Percentiles rank a stretch among this genome's conserved stretches.
phyloP scores from a whole-genome alignment of 495 filamentous ascomycete species.

The Margaritispora aquatica region DNA sequence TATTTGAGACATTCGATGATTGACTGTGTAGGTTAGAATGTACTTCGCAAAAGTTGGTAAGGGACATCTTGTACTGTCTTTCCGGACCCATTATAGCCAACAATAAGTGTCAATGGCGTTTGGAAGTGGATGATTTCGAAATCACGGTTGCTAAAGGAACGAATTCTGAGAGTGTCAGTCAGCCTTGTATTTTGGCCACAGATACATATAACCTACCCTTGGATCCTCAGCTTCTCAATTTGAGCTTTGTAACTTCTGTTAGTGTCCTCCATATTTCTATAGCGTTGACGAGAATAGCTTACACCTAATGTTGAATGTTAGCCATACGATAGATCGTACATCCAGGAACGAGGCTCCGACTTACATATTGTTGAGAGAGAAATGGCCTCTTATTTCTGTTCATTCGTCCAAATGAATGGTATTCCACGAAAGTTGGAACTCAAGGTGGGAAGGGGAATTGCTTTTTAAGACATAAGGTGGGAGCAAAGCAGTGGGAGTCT shows the following conservation, averaged over 20 bases:
- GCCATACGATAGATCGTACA: too few species aligned
- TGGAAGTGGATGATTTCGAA: conserved; percentile 37
- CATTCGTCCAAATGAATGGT: too few species aligned
- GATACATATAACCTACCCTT: conserved; percentile 46
- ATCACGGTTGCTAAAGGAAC: conserved; percentile 77
- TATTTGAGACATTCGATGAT: conserved; percentile 99
- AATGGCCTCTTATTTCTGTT: too few species aligned
- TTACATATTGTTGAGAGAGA: conserved; percentile 8
- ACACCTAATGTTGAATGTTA: background rate
- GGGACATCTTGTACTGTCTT: conserved; percentile 62
- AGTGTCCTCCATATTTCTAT: background rate
- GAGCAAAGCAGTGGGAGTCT: too few species aligned
- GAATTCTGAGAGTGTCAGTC: conserved; percentile 50
- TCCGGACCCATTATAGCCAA: conserved; percentile 93
- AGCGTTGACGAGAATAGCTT: background rate
- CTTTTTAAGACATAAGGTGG: too few species aligned
- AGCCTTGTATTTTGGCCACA: background rate
- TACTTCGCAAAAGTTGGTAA: background rate
- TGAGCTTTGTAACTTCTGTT: conserved; percentile 27
- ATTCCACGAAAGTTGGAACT: too few species aligned
- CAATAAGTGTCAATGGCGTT: conserved; percentile 88
- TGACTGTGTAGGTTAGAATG: conserved; percentile 46
- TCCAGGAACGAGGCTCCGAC: background rate
- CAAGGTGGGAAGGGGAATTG: too few species aligned
- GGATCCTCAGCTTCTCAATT: conserved; percentile 84